These are phyloP conservation scores for Thuidium tamariscinum DNA, from an alignment of 225 moss, liverwort and hornwort genomes.

Conservation along the genomic window DNA sequence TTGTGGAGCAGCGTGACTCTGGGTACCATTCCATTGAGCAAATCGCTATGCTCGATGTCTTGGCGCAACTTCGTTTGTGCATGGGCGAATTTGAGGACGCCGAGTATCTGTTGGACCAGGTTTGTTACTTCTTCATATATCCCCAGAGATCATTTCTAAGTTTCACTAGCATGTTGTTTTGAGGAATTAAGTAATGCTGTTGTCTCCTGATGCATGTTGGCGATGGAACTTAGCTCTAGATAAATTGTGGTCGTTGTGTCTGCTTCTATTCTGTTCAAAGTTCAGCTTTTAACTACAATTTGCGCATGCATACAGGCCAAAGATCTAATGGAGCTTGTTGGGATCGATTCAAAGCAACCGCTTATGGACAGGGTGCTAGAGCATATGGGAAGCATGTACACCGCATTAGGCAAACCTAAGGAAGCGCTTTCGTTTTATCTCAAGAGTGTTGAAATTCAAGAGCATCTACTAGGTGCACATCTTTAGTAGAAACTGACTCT, in stretches of 20 bases:
- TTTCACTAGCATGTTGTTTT: not conserved
- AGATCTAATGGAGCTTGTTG: constrained; percentile 43
- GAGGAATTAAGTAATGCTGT: not conserved
- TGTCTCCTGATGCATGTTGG: not conserved
- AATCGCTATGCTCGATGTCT: constrained; percentile 66
- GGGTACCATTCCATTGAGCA: constrained; percentile 66
- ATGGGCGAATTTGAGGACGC: constrained; percentile 63
- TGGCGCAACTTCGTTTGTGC: constrained; percentile 78
- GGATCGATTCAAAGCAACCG: constrained; percentile 29
- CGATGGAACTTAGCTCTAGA: not conserved
- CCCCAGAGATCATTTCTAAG: not conserved
- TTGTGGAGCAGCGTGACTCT: constrained; percentile 58
- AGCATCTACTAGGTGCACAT: constrained; percentile 40
- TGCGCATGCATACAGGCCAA: constrained; percentile 33
- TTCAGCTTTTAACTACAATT: not conserved
- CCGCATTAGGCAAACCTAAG: constrained; percentile 54
- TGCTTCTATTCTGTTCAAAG: not conserved
- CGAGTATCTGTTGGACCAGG: constrained; percentile 48
- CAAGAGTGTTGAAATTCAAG: constrained; percentile 68
- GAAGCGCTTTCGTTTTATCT: constrained; percentile 55
- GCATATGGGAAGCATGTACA: constrained; percentile 80
- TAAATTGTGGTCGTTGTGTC: not conserved
- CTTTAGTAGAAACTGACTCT: not conserved
- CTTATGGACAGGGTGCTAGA: constrained; percentile 62
- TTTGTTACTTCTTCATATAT: not conserved